Evolutionary conservation across 1,139 yeast genomes (phyloP).

Genomic region (Geotrichum citri-aurantii): DNA sequence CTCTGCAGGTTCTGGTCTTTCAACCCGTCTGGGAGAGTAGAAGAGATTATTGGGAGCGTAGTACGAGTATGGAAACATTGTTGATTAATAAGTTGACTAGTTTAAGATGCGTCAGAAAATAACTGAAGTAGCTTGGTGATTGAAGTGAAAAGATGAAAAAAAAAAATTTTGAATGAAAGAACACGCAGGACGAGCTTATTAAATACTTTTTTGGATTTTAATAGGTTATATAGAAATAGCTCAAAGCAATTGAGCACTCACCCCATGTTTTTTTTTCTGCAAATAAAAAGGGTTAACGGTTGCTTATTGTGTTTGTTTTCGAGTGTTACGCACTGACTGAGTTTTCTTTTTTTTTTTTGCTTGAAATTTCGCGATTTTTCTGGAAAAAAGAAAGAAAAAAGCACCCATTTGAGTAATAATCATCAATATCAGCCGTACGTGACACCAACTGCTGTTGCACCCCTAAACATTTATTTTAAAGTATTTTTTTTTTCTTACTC

Average conservation of each 20-base stretch:
- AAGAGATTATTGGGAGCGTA: not conserved
- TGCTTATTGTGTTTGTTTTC: too few relatives aligned
- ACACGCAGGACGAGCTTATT: not conserved
- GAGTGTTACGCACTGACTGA: too few relatives aligned
- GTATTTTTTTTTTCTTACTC: too few relatives aligned
- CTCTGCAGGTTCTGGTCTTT: not conserved
- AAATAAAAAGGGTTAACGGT: too few relatives aligned
- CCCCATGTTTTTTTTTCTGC: not conserved
- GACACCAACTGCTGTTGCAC: not conserved
- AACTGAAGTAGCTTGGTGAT: not conserved
- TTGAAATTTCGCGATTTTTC: not conserved
- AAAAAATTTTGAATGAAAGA: too few relatives aligned
- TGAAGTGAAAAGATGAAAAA: not conserved
- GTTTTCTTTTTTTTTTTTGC: not conserved
- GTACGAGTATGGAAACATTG: not conserved
- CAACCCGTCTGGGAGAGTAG: not conserved
- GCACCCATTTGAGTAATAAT: too few relatives aligned
- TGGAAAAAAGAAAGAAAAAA: not conserved
- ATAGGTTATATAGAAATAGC: too few relatives aligned
- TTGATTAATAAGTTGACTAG: not conserved
- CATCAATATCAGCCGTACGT: not conserved
- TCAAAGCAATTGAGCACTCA: not conserved
- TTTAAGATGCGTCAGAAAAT: not conserved
- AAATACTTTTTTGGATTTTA: not conserved
- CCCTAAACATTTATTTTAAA: too few relatives aligned